Base-by-base conservation (phyloP, 768 basidiomycete genomes). In the Leucosporidium scottii region DNA sequence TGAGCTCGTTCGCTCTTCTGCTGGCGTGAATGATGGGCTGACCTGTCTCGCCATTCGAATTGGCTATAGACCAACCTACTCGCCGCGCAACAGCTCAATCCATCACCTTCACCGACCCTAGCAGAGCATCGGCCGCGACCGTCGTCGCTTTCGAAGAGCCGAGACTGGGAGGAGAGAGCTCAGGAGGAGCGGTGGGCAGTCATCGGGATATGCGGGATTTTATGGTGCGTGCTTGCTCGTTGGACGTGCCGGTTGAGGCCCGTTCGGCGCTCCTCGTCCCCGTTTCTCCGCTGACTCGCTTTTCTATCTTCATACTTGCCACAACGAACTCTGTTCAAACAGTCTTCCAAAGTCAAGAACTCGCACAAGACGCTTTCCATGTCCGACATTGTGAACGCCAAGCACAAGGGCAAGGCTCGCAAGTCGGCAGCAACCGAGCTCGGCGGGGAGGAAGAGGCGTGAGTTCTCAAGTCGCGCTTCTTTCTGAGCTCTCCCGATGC, bases 331-430 rank as follows among this genome's bases (percentile, higher is more conserved):
- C n/a, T n/a, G n/a, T n/a, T 17, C 17, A 3, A 15, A 18, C 64
- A 69, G 68, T 39, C 54, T 5, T 62, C 65, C 50, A 68, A 69
- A 15, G 56, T 69, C 59, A 69, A 64, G 60, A 67, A 72, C 62
- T 31, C 68, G 23, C 65, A 59, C 25, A 12, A 9, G 9, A 69
- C 63, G 47, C 47, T 62, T 17, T 69, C 67, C 1, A 57, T 72
- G 5, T 67, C 71, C 0, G 71, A 72, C 34, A 49, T 31, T 12
- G 56, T 27, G 4, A 72, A 72, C 39, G 55, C 27, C 9, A 68
- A 65, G 60, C 51, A 30, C 8, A 25, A 59, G 18, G 31, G 10
- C 6, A 51, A 59, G 56, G 64, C 61, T 31, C 50, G 30, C 7
- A 62, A 67, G 27, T 10, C 34, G 20, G 54, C 55, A 8, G 36